Percentiles rank a stretch among this genome's conserved stretches.
Conservation (phyloP, 441 rosid genomes). For the Daphne laureola region DNA sequence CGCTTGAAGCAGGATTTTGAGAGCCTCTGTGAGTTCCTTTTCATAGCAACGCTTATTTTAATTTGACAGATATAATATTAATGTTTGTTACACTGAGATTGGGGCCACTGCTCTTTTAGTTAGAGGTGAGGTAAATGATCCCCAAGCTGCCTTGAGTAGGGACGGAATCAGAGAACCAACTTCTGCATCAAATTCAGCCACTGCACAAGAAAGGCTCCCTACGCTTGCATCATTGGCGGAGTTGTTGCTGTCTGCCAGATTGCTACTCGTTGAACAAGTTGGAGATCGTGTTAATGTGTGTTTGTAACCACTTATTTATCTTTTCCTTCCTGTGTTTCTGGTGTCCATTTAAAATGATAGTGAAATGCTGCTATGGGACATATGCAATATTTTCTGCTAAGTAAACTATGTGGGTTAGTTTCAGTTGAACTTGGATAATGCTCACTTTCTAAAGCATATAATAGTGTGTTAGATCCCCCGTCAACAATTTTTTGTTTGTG, state of each 20-base stretch:
- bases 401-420: no score
- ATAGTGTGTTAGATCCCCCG: no score
- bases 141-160: constrained; percentile 24
- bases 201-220: constrained; percentile 46
- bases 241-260: constrained; percentile 47
- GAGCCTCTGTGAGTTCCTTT: constrained; percentile 34
- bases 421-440: no score
- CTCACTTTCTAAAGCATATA: no score
- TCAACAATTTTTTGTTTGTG: no score
- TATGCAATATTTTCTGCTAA: no score
- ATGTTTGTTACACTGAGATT: constrained; percentile 4
- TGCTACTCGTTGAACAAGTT: constrained; percentile 49
- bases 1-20: constrained; percentile 41
- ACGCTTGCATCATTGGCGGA: constrained; percentile 67
- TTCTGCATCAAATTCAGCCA: constrained; percentile 22
- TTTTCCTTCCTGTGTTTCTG: no score
- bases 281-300: constrained; percentile 51
- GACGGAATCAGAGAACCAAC: constrained; percentile 32
- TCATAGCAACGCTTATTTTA: constrained; percentile 2
- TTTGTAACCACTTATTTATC: constrained; percentile 5
- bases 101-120: constrained; percentile 26
- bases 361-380: background rate
- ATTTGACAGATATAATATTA: background rate
- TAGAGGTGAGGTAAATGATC: constrained; percentile 26
- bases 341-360: background rate